phyloP scores from a whole-genome alignment of 2,329 filamentous ascomycete species.

The Clathrospora elynae region DNA sequence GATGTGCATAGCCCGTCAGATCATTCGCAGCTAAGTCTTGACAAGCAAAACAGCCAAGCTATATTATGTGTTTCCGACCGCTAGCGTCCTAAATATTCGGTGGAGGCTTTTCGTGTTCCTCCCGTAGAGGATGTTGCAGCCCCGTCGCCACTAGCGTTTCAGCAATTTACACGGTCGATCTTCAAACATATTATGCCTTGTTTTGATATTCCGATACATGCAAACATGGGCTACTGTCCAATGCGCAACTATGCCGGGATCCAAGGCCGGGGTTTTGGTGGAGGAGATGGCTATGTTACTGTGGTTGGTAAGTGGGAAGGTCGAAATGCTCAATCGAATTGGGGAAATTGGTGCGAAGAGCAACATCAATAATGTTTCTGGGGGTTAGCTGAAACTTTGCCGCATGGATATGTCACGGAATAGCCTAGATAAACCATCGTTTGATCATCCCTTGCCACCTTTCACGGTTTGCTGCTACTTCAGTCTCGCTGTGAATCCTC shows the following conservation, averaged over 20 bases:
- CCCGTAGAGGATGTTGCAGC: conserved; percentile 18
- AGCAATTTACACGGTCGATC: conserved; percentile 27
- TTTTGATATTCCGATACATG: conserved; percentile 6
- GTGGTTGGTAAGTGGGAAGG: conserved; percentile 7
- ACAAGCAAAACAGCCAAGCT: conserved; percentile 36
- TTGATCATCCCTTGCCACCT: too few relatives aligned
- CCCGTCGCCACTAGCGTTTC: conserved; percentile 31
- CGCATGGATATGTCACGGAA: too few relatives aligned
- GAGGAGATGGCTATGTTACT: not conserved
- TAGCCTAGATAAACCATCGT: too few relatives aligned
- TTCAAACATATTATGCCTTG: conserved; percentile 24
- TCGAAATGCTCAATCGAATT: conserved; percentile 7
- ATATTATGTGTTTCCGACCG: conserved; percentile 6
- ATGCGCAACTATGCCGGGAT: conserved; percentile 3
- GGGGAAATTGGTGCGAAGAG: conserved; percentile 7
- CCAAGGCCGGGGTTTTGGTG: not conserved
- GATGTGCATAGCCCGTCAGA: conserved; percentile 22
- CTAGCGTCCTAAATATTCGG: conserved; percentile 6
- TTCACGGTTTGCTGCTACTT: too few relatives aligned
- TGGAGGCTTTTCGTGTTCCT: conserved; percentile 5
- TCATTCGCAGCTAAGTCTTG: conserved; percentile 29
- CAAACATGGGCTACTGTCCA: not conserved
- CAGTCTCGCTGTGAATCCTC: too few relatives aligned
- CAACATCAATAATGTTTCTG: not conserved
- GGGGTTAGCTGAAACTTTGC: too few relatives aligned